phyloP scores from a whole-genome alignment of 106 monocot species.

The Acorus calamus region DNA sequence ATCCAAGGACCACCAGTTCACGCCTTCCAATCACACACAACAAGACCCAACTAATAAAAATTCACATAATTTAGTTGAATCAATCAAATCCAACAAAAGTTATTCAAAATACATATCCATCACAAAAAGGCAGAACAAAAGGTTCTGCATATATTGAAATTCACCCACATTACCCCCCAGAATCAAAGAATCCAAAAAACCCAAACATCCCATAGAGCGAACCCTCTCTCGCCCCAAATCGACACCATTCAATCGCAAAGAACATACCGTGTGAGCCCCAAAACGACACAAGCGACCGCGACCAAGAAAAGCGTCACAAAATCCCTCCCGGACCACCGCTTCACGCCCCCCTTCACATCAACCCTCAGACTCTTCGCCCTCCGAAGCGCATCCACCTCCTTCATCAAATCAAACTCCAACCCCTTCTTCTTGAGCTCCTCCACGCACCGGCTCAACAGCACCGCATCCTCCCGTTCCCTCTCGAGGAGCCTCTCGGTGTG shows the following conservation, averaged over 20 bases:
- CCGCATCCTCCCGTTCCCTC: slow-evolving; percentile 63
- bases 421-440: slow-evolving; percentile 79
- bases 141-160: too few species aligned
- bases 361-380: slow-evolving; percentile 74
- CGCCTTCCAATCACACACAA: too few species aligned
- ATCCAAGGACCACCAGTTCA: too few species aligned
- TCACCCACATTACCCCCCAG: too few species aligned
- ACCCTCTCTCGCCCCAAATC: background rate
- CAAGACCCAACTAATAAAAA: too few species aligned
- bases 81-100: too few species aligned
- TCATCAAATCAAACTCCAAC: slow-evolving; percentile 70
- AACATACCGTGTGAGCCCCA: slow-evolving; percentile 46
- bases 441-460: slow-evolving; percentile 55
- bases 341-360: slow-evolving; percentile 27
- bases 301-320: slow-evolving; percentile 32
- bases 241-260: slow-evolving; percentile 25
- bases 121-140: too few species aligned
- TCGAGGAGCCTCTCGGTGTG: slow-evolving; percentile 46
- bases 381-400: slow-evolving; percentile 81
- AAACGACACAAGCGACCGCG: slow-evolving; percentile 32
- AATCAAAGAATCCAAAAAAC: background rate
- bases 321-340: slow-evolving; percentile 37
- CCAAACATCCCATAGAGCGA: too few species aligned
- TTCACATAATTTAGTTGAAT: too few species aligned
- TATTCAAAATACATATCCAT: too few species aligned